Percentiles rank a stretch among this genome's conserved stretches.
phyloP scores from a whole-genome alignment of 345 rosid genomes.

The Lumnitzera racemosa region DNA sequence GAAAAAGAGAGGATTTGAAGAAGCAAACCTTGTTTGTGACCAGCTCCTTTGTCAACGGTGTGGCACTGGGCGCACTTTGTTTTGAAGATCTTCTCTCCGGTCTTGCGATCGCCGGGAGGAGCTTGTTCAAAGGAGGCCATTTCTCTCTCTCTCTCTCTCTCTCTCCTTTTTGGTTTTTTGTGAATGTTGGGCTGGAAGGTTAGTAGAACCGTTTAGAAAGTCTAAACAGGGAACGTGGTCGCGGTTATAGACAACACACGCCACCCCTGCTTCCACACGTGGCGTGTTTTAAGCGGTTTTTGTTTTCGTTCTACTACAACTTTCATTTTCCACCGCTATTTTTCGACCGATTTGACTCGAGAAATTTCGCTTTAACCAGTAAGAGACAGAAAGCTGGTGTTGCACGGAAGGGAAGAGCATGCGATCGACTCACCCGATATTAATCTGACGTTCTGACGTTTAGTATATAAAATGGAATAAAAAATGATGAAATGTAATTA shows the following conservation, averaged over 20 bases:
- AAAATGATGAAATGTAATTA: too few species aligned
- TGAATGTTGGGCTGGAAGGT: not conserved
- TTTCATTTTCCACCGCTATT: not conserved
- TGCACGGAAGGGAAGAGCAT: too few species aligned
- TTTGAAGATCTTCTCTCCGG: slow-evolving; percentile 85
- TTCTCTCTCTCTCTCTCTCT: not conserved
- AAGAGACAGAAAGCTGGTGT: too few species aligned
- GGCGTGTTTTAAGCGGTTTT: not conserved
- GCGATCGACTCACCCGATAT: too few species aligned
- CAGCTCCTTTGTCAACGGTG: slow-evolving; percentile 93
- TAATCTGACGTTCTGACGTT: too few species aligned
- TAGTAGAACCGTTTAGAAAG: not conserved
- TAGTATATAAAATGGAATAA: too few species aligned
- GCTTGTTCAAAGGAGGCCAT: slow-evolving; percentile 90
- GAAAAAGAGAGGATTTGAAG: not conserved
- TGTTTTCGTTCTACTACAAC: not conserved
- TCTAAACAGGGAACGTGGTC: not conserved
- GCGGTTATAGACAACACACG: not conserved
- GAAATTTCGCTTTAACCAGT: too few species aligned
- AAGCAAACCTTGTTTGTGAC: slow-evolving; percentile 86
- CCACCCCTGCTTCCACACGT: slow-evolving; percentile 2
- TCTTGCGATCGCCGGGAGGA: slow-evolving; percentile 62
- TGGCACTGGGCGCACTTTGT: slow-evolving; percentile 85
- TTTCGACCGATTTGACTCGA: too few species aligned
- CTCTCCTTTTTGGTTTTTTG: too few species aligned